These are phyloP conservation scores for Cystobasidium onofrii DNA, from an alignment of 768 basidiomycete species.

Conservation along the genomic window DNA sequence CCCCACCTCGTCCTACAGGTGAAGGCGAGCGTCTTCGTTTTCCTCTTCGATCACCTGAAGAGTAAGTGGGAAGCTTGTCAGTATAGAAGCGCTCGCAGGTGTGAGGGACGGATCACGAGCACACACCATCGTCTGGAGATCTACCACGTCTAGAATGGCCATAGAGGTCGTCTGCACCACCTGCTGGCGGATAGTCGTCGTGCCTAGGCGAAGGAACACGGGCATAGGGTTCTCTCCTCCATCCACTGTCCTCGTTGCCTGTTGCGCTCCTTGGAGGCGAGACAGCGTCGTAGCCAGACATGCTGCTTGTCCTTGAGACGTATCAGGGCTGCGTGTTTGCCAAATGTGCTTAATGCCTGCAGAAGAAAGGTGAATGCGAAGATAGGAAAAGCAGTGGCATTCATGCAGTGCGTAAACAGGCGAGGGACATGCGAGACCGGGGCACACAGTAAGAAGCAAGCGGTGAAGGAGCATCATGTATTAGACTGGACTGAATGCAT, in stretches of 20 bases:
- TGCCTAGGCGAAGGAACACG: background rate
- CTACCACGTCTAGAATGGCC: background rate
- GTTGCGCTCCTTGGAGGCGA: background rate
- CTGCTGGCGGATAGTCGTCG: slow-evolving; percentile 3
- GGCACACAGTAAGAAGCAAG: background rate
- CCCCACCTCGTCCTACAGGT: background rate
- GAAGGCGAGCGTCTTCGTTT: slow-evolving; percentile 21
- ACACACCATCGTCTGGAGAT: slow-evolving; percentile 16
- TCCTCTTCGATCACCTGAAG: slow-evolving; percentile 22
- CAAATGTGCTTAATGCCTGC: background rate
- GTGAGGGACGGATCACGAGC: background rate
- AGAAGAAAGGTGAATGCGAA: background rate
- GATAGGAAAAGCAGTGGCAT: background rate
- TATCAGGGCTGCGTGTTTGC: background rate
- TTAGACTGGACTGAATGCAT: background rate
- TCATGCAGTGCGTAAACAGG: background rate
- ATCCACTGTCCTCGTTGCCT: background rate
- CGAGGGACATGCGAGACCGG: background rate
- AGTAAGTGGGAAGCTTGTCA: background rate
- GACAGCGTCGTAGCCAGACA: background rate
- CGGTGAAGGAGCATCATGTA: background rate
- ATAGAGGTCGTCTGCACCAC: background rate
- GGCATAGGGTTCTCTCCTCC: background rate
- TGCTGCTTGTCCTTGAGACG: background rate
- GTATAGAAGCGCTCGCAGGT: background rate